A percentile compares a stretch with the other conserved stretches of the same genome.
Evolutionary conservation across 805 yeast species (phyloP).

Genomic region (Lipomyces yamadae): DNA sequence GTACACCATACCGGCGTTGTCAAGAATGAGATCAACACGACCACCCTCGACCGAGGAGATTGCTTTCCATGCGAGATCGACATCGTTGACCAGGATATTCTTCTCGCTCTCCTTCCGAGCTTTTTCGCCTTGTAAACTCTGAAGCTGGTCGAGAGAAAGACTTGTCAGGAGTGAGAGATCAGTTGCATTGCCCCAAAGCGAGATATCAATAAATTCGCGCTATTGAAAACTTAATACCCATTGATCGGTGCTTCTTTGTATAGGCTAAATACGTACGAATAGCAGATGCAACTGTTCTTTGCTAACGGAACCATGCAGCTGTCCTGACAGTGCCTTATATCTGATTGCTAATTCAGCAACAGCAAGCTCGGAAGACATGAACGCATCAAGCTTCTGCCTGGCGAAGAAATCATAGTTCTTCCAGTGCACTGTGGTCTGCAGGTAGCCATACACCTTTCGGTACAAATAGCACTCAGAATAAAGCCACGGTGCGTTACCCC

Average conservation of each 20-base stretch:
- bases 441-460: slow-evolving; percentile 50
- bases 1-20: slow-evolving; percentile 36
- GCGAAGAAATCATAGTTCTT: slow-evolving; percentile 73
- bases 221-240: slow-evolving; percentile 57
- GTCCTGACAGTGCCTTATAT: slow-evolving; percentile 51
- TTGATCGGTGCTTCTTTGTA: slow-evolving; percentile 46
- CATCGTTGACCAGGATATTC: slow-evolving; percentile 39
- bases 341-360: slow-evolving; percentile 80
- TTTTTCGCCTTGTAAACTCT: slow-evolving; percentile 87
- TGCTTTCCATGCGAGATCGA: slow-evolving; percentile 35
- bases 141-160: slow-evolving; percentile 82
- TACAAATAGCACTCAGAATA: slow-evolving; percentile 84
- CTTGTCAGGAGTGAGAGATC: slow-evolving; percentile 89
- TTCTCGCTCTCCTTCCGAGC: slow-evolving; percentile 56
- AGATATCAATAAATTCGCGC: slow-evolving; percentile 82
- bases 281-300: slow-evolving; percentile 40
- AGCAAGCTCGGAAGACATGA: slow-evolving; percentile 73
- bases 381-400: slow-evolving; percentile 71
- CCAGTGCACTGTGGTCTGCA: slow-evolving; percentile 51
- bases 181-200: slow-evolving; percentile 98
- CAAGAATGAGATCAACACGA: slow-evolving; percentile 55
- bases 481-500: slow-evolving; percentile 92
- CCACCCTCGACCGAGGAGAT: slow-evolving; percentile 25
- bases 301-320: slow-evolving; percentile 32
- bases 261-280: slow-evolving; percentile 40